A percentile compares a stretch with the other conserved stretches of the same genome.
phyloP scores from a whole-genome alignment of 805 yeast species.

The Wilhelminamyces savonicus region DNA sequence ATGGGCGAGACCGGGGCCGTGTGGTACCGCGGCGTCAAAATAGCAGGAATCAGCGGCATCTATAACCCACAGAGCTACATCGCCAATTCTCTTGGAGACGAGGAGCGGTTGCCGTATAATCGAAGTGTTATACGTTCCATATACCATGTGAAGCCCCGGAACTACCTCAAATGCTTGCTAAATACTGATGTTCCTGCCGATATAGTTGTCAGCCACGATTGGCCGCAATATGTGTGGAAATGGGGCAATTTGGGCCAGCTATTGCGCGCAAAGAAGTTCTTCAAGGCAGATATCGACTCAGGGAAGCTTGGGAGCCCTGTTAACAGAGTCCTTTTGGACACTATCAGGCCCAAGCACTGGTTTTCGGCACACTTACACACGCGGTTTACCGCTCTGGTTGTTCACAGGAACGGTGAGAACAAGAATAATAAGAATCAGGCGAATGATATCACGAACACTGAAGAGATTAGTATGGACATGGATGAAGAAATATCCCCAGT shows the following conservation, averaged over 20 bases:
- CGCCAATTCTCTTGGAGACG: conserved; percentile 37
- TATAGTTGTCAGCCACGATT: conserved; percentile 77
- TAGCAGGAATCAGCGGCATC: conserved; percentile 84
- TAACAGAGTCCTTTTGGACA: conserved; percentile 46
- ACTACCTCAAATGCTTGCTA: conserved; percentile 50
- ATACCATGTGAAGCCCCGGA: conserved; percentile 69
- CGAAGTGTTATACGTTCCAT: conserved; percentile 45
- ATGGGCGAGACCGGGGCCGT: conserved; percentile 73
- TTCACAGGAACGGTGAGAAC: conserved; percentile 19
- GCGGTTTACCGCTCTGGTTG: conserved; percentile 51
- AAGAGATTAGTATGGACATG: conserved; percentile 23
- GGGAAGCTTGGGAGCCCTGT: conserved; percentile 70
- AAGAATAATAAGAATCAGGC: conserved; percentile 9
- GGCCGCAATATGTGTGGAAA: conserved; percentile 80
- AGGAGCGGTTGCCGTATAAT: conserved; percentile 45
- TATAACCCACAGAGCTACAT: conserved; percentile 40
- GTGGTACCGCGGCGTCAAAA: conserved; percentile 68
- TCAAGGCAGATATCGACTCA: conserved; percentile 53
- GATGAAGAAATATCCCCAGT: conserved; percentile 7
- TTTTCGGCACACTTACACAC: conserved; percentile 88
- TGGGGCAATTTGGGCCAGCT: conserved; percentile 54
- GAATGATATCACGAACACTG: conserved; percentile 6
- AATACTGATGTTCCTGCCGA: conserved; percentile 29
- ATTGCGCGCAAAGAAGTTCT: conserved; percentile 57
- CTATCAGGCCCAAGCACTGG: conserved; percentile 68